Conservation (phyloP, 176 grass and related monocot genomes). For the Thalia dealbata region DNA sequence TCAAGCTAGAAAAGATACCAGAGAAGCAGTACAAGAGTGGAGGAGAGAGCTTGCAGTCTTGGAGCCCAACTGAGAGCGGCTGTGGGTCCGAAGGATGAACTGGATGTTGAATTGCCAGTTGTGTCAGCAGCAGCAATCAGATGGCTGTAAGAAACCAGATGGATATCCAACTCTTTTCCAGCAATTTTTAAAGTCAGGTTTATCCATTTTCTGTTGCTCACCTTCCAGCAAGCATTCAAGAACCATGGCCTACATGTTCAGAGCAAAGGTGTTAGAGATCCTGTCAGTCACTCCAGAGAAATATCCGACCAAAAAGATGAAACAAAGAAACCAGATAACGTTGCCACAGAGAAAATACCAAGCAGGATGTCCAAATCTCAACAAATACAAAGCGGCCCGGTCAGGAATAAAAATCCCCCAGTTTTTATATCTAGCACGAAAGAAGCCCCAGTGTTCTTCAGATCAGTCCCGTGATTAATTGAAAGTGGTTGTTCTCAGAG, state of each 20-base stretch:
- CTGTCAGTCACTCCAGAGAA: not conserved
- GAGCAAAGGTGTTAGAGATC: constrained; percentile 3
- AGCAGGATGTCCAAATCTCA: constrained; percentile 58
- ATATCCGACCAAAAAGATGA: not conserved
- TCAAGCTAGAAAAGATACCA: constrained; percentile 37
- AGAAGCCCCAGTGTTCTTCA: constrained; percentile 56
- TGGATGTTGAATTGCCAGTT: not conserved
- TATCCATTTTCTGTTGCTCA: constrained; percentile 18
- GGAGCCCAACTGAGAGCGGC: constrained; percentile 36
- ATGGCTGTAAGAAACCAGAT: not conserved
- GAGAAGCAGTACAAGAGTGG: constrained; percentile 23
- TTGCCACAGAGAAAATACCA: constrained; percentile 89
- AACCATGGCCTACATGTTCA: constrained; percentile 61
- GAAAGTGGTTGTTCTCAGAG: constrained; percentile 73
- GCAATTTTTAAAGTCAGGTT: not conserved
- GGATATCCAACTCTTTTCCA: not conserved
- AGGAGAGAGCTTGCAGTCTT: constrained; percentile 17
- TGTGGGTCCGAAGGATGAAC: constrained; percentile 46
- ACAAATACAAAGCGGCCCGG: constrained; percentile 44
- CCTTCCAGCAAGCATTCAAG: constrained; percentile 90
- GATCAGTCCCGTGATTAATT: constrained; percentile 89
- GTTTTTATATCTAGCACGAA: constrained; percentile 95
- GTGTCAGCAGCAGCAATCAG: constrained; percentile 24
- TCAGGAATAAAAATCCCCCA: constrained; percentile 84
- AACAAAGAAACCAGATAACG: not conserved